Base-by-base conservation (phyloP, 108 stramenopile species). In the Chaetoceros muelleri region DNA sequence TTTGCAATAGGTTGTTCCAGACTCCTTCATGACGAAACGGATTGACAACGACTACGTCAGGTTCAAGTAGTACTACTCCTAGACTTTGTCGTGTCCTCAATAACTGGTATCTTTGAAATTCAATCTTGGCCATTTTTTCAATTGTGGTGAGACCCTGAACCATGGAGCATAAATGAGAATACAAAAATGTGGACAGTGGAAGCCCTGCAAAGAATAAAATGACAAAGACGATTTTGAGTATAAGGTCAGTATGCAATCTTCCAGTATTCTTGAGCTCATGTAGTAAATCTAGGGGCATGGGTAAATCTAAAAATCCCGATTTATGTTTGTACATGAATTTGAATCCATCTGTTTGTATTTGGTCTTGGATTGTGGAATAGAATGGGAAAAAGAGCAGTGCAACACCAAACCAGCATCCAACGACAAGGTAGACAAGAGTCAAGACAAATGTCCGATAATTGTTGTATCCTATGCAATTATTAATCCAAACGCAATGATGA, bases 401-500 rank as follows among this genome's bases (percentile, higher is more conserved):
- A 2, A 59, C 49, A 19, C 82, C 84, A 58, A 84, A 87, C 57
- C 66, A 74, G 46, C 83, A 86, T 25, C 82, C 84, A 7, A 75
- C 3, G 23, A 64, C 57, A 24, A 92, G 30, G 53, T 76, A 82
- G 44, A 79, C 69, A 3, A 92, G 27, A 28, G 79, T 51, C 10
- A 84, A 58, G 3, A 85, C 45, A 62, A 92, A 92, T n/a, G 60
- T 53, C 23, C 90, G 80, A 64, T 87, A 84, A 52, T 92, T 92
- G 72, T 78, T 70, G 57, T 76, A 73, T 48, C 96, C 98, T 28
- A 99, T 80, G 72, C 95, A 97, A 72, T 95, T 96, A 75, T 97
- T 97, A 16, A 96, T 75, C 96, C 98, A 99, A 0, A 94, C 84
- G 65, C 98, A 97, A 63, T 95, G 95, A 66, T 98, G 98, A 72